A percentile compares a stretch with the other conserved stretches of the same genome.
phyloP scores from a whole-genome alignment of 306 rosid genomes.

The Rosa multiflora region DNA sequence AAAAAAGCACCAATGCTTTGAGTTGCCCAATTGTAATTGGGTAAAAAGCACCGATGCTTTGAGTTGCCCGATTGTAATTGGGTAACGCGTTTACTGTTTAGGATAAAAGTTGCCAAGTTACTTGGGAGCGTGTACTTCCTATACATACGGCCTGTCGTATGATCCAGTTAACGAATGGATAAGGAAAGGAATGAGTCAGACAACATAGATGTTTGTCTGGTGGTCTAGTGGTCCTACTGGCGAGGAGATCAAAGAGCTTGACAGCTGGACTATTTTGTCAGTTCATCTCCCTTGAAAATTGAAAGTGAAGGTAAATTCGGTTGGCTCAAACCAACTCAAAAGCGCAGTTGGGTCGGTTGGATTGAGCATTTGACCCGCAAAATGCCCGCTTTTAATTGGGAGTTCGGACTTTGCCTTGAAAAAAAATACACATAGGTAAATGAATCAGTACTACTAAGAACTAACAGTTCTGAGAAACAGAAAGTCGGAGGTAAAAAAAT shows the following conservation, averaged over 20 bases:
- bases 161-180: neutral
- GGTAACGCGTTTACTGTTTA: neutral
- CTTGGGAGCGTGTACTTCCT: too few relatives aligned
- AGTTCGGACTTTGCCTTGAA: neutral
- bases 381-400: too few relatives aligned
- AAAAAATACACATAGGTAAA: neutral
- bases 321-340: too few relatives aligned
- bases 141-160: neutral
- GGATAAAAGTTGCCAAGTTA: neutral
- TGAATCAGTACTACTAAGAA: too few relatives aligned
- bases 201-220: neutral
- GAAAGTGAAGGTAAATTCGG: too few relatives aligned
- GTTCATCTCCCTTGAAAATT: neutral
- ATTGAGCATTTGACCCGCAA: too few relatives aligned
- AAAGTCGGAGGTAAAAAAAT: neutral
- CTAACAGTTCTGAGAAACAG: neutral
- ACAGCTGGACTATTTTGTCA: neutral
- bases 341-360: too few relatives aligned
- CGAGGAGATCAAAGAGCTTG: neutral
- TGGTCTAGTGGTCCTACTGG: neutral
- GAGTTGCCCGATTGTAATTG: neutral
- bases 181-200: neutral
- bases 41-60: neutral
- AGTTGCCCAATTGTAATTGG: neutral
- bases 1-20: neutral